These are phyloP conservation scores for Taiozyma sp. DNA, from an alignment of 1,139 yeast genomes.

Conservation along the genomic window DNA sequence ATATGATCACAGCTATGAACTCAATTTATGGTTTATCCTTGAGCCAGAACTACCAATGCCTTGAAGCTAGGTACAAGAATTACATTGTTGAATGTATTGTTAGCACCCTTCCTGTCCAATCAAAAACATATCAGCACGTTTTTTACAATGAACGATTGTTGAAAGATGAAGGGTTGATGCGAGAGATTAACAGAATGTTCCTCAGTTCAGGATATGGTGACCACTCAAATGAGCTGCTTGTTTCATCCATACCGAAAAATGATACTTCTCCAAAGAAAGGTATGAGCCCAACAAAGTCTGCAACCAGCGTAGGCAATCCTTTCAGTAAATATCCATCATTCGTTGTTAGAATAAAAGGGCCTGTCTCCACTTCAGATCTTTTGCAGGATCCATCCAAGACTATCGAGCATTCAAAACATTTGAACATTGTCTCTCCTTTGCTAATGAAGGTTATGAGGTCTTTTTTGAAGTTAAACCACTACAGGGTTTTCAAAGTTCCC, in stretches of 20 bases:
- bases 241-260: constrained; percentile 11
- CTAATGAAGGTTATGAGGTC: constrained; percentile 27
- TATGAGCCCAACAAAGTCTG: constrained; percentile 11
- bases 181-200: constrained; percentile 30
- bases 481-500: constrained; percentile 1
- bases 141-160: constrained; percentile 39
- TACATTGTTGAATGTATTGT: constrained; percentile 29
- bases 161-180: constrained; percentile 24
- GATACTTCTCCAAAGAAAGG: constrained; percentile 21
- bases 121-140: constrained; percentile 41
- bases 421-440: constrained; percentile 29
- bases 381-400: constrained; percentile 40
- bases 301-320: constrained; percentile 28
- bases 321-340: constrained; percentile 33
- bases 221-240: constrained; percentile 7
- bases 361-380: constrained; percentile 31
- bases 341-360: constrained; percentile 33
- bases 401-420: constrained; percentile 25
- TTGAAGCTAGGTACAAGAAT: constrained; percentile 25
- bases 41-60: constrained; percentile 17
- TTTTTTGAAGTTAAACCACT: constrained; percentile 28
- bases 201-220: constrained; percentile 23
- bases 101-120: constrained; percentile 28
- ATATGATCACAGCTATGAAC: constrained; percentile 12
- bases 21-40: constrained; percentile 24